Base-by-base conservation (phyloP, 2,329 filamentous ascomycete genomes). In the Elsinoe batatas region DNA sequence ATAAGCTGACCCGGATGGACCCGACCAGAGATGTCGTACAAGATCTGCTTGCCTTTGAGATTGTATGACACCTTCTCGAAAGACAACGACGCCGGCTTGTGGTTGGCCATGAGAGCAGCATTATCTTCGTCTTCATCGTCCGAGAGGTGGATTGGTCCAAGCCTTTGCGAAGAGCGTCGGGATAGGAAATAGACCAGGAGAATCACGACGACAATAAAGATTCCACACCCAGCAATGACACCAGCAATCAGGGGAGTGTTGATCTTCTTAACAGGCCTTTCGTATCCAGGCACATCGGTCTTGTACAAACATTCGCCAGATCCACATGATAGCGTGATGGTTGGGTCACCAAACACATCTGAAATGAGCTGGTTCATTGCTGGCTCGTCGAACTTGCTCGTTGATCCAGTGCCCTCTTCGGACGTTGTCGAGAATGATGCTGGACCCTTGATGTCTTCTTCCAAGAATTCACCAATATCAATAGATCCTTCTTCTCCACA, bases 181-280 rank as follows among this genome's bases (percentile, higher is more conserved):
- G 90, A 89, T 5, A 96, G 74, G 67, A 94, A 95, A 90, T 91
- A 98, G 17, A 90, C 82, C 1, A 82, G 66, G 13, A 97, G 72
- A 47, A 96, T 88, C 51, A 91, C 81, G 1, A 83, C 87, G n/a
- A 95, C 89, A 11, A 98, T 77, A 65, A 96, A 95, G 0, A 98
- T 76, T 0, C 87, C 86, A 64, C 83, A 87, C 5, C 82, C 85
- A 20, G 90, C 91, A 64, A 98, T 97, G 46, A 96, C 87, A 12
- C 88, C 86, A 10, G 94, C 91, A 62, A 98, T 98, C 49, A 98
- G 78, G 2, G 91, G 93, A 0, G 91, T 97, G 69, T 98, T 98
- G 72, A 98, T 97, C 67, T 85, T 85, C 74, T 96, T 95, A 58
- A 96, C 80, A 0, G 91, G 90, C 17, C 86, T 80, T 62, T 86